Base-by-base conservation (phyloP, 352 stramenopile genomes). In the Phytophthora tubulina region DNA sequence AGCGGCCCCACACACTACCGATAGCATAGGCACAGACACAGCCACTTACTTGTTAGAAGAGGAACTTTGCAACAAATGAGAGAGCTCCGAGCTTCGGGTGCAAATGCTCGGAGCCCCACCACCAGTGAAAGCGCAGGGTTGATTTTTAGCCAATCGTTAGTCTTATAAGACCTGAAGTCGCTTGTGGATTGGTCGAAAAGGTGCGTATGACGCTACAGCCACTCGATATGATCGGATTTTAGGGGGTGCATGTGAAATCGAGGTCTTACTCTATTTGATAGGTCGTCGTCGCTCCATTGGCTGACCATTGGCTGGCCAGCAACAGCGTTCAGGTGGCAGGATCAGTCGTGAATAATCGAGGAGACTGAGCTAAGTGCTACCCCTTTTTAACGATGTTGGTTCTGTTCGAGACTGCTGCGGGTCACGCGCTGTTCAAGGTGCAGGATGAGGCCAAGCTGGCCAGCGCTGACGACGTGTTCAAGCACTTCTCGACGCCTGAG, bases 391-490 rank as follows among this genome's bases (percentile, higher is more conserved):
- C 57, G 44, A 99, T 99, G 98, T 88, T 99, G 64, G 96, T 99
- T 67, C 86, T 99, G 38, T 99, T 99, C 75, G 98, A 99, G 82
- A 99, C 98, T 39, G 95, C 98, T 15, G 98, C 97, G 62, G 98
- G 98, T 46, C 99, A 99, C 82, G 98, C 98, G 64, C 89, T 99
- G 32, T 99, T 99, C 76, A 99, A 99, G 91, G 96, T 99, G 67
- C 86, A 97, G 78, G 92, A 99, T 77, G 94, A 98, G 71, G 88
- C 88, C 67, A 98, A 98, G 81, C 55, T 98, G 41, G 82, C 89
- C 63, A 95, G 88, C 64, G 84, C 89, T 51, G 94, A 98, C 51
- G 91, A 97, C 72, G 91, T 98, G 55, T 94, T 85, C 74, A 95
- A 98, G 76, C 84, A 98, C 78, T 98, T 98, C 67, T 75, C 91